Evolutionary conservation across 2,329 filamentous ascomycete species (phyloP).

Genomic region (Alternaria alternata): DNA sequence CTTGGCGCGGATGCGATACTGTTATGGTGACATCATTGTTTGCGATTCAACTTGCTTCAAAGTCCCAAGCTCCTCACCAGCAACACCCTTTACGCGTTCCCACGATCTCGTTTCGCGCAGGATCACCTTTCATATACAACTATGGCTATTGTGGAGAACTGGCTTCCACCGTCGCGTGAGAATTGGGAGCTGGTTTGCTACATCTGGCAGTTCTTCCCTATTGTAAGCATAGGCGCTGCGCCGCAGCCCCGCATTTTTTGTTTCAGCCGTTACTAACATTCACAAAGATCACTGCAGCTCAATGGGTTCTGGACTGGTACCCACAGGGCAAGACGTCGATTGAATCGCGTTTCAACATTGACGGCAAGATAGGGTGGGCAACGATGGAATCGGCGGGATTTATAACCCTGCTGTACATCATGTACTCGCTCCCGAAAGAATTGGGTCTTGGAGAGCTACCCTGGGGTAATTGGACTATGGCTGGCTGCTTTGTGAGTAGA

Average conservation of each 20-base stretch:
- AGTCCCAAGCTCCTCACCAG: neutral
- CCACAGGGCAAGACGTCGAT: slow-evolving; percentile 92
- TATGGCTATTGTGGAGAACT: slow-evolving; percentile 55
- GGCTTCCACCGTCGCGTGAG: slow-evolving; percentile 60
- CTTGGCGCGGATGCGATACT: slow-evolving; percentile 19
- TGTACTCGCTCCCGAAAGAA: slow-evolving; percentile 70
- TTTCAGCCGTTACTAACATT: neutral
- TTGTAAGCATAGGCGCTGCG: slow-evolving; percentile 48
- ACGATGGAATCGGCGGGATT: slow-evolving; percentile 87
- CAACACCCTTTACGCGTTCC: neutral
- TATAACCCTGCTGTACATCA: slow-evolving; percentile 78
- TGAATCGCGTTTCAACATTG: slow-evolving; percentile 78
- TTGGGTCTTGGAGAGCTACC: slow-evolving; percentile 68
- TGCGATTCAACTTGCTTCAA: neutral
- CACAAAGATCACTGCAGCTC: slow-evolving; percentile 70
- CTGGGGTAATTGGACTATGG: slow-evolving; percentile 80
- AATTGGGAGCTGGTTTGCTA: slow-evolving; percentile 58
- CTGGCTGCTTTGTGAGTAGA: slow-evolving; percentile 66
- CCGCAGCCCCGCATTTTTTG: neutral
- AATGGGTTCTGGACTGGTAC: slow-evolving; percentile 81
- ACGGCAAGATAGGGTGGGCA: slow-evolving; percentile 86
- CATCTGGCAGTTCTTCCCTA: slow-evolving; percentile 60
- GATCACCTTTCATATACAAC: neutral
- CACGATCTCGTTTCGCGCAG: neutral
- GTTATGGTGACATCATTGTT: slow-evolving; percentile 27